phyloP scores from a whole-genome alignment of 805 yeast species.

The Wickerhamiella hasegawae region DNA sequence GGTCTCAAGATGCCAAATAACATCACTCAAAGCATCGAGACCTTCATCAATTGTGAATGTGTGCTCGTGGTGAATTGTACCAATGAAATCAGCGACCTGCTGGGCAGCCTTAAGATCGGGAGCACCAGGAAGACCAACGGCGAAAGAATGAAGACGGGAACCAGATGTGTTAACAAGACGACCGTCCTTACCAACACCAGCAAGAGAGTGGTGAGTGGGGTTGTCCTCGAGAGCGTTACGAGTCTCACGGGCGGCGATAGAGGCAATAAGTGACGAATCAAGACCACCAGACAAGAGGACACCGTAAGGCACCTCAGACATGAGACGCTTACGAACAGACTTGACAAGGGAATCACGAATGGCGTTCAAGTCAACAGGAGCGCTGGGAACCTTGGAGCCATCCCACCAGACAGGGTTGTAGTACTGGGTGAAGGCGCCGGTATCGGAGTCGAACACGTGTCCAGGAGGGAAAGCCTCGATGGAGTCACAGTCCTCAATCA shows the following conservation, averaged over 20 bases:
- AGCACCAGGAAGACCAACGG: conserved; percentile 93
- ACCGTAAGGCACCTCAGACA: conserved; percentile 99
- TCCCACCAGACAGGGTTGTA: conserved; percentile 94
- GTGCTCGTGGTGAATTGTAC: conserved; percentile 95
- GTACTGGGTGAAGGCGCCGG: conserved; percentile 76
- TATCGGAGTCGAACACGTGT: conserved; percentile 82
- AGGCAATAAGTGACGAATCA: conserved; percentile 89
- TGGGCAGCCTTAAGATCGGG: conserved; percentile 95
- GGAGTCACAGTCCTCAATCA: conserved; percentile 86
- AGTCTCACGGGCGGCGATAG: conserved; percentile 96
- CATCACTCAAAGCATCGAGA: conserved; percentile 86
- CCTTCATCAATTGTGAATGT: conserved; percentile 96
- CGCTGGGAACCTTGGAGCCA: conserved; percentile 53
- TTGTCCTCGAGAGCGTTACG: conserved; percentile 56
- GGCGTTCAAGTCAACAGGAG: conserved; percentile 52
- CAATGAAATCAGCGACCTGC: conserved; percentile 90
- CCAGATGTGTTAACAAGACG: conserved; percentile 46
- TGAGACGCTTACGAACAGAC: conserved; percentile 95
- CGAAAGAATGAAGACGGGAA: conserved; percentile 82
- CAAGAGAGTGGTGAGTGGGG: conserved; percentile 47
- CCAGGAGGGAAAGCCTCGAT: conserved; percentile 97
- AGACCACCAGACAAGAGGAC: conserved; percentile 94
- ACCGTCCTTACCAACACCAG: conserved; percentile 88
- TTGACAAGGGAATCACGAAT: conserved; percentile 74
- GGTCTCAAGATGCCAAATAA: conserved; percentile 89